A percentile compares a stretch with the other conserved stretches of the same genome.
These are phyloP conservation scores for Flaveria floridana DNA, from an alignment of 140 eudicot genomes.

Conservation along the genomic window DNA sequence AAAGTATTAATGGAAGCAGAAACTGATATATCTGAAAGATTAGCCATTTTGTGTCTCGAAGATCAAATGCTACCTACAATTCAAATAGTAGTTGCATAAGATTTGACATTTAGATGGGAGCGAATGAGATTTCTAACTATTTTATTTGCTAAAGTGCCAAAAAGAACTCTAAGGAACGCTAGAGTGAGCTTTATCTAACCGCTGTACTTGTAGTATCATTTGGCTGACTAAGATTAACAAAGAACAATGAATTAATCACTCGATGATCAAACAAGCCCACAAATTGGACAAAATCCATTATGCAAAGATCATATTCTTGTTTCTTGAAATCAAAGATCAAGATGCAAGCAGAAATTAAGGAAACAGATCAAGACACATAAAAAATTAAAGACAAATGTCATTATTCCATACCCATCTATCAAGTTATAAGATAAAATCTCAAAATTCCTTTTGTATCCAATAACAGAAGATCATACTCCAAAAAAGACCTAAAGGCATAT, in stretches of 20 bases:
- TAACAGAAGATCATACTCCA: background rate
- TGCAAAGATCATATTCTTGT: slow-evolving; percentile 3
- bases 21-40: slow-evolving; percentile 60
- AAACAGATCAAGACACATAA: background rate
- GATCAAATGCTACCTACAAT: slow-evolving; percentile 40
- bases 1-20: slow-evolving; percentile 75
- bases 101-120: background rate
- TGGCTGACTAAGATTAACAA: background rate
- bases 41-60: slow-evolving; percentile 61
- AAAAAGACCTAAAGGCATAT: slow-evolving; percentile 4
- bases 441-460: background rate
- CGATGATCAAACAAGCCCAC: background rate
- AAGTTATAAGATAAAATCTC: background rate
- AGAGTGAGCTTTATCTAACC: background rate
- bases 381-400: background rate
- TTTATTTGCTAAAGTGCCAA: background rate
- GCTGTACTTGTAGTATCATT: background rate
- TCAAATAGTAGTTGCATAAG: slow-evolving; percentile 10
- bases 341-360: background rate
- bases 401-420: slow-evolving; percentile 11
- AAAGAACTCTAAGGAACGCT: background rate
- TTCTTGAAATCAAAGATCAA: slow-evolving; percentile 4
- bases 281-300: background rate
- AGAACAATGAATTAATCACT: background rate
- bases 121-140: background rate